These are phyloP conservation scores for Dactylonectria macrodidyma DNA, from an alignment of 2,329 filamentous ascomycete genomes.

Conservation along the genomic window DNA sequence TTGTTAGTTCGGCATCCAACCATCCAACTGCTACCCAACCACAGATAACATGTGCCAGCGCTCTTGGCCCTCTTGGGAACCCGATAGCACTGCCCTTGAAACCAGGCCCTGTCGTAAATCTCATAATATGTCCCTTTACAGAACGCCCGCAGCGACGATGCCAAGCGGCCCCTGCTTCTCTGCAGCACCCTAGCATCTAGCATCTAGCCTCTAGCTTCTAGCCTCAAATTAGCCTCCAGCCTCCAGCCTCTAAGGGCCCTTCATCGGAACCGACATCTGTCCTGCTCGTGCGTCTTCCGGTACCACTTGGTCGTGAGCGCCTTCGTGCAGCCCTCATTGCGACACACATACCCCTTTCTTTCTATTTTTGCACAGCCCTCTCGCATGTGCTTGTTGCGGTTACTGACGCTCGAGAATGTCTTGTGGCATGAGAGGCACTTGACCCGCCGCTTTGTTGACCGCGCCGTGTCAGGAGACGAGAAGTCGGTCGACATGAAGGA, in stretches of 20 bases:
- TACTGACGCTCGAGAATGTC: slow-evolving; percentile 50
- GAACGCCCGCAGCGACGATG: neutral
- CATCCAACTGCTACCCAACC: slow-evolving; percentile 7
- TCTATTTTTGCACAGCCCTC: slow-evolving; percentile 47
- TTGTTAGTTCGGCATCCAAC: neutral
- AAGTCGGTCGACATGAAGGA: slow-evolving; percentile 26
- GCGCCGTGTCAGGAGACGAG: slow-evolving; percentile 27
- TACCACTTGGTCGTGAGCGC: slow-evolving; percentile 50
- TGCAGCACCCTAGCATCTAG: neutral
- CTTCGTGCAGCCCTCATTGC: slow-evolving; percentile 45
- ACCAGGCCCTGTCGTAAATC: slow-evolving; percentile 1
- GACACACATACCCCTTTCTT: slow-evolving; percentile 44
- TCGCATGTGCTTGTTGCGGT: slow-evolving; percentile 52
- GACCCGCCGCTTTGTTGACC: slow-evolving; percentile 23
- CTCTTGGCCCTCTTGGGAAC: neutral
- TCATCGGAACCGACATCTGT: slow-evolving; percentile 45
- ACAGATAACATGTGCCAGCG: neutral
- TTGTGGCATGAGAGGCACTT: slow-evolving; percentile 47
- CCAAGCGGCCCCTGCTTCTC: neutral
- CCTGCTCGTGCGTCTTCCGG: slow-evolving; percentile 45
- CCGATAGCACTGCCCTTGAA: neutral
- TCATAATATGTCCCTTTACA: neutral
- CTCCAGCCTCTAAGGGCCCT: neutral
- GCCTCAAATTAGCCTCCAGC: too few relatives aligned
- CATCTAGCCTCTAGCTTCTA: neutral